These are phyloP conservation scores for Amanita polypyramis DNA, from an alignment of 768 basidiomycete species.

Conservation along the genomic window DNA sequence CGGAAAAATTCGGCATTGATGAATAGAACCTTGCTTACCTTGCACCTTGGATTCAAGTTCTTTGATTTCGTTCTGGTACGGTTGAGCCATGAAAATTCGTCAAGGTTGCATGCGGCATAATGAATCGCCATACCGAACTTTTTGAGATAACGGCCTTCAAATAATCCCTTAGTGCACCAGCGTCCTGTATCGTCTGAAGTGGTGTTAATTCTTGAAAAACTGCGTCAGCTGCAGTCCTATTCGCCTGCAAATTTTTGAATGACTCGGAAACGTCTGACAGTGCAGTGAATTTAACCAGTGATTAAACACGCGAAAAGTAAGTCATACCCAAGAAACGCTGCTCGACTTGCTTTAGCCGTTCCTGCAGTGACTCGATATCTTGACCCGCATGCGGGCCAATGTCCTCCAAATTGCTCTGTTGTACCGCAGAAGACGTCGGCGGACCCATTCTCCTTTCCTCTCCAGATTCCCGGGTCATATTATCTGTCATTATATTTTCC, in stretches of 20 bases:
- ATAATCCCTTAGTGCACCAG: constrained; percentile 62
- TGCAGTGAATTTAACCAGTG: constrained; percentile 7
- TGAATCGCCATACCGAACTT: constrained; percentile 43
- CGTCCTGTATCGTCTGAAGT: constrained; percentile 53
- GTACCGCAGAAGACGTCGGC: neutral
- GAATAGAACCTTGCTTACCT: constrained; percentile 34
- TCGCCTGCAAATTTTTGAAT: constrained; percentile 65
- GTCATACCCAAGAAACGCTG: constrained; percentile 62
- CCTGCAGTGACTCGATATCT: constrained; percentile 48
- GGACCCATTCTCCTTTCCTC: neutral
- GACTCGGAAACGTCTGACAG: constrained; percentile 67
- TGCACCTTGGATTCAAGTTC: constrained; percentile 62
- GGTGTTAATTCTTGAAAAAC: constrained; percentile 66
- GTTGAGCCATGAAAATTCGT: constrained; percentile 24
- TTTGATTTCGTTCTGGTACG: constrained; percentile 70
- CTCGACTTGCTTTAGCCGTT: constrained; percentile 60
- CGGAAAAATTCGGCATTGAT: neutral
- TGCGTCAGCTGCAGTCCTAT: constrained; percentile 57
- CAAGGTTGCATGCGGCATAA: neutral
- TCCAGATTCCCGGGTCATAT: neutral
- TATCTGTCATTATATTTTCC: neutral
- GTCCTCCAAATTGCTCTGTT: neutral
- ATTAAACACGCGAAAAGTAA: neutral
- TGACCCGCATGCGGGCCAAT: neutral
- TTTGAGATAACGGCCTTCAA: constrained; percentile 58